These are phyloP conservation scores for Panicum miliaceum DNA, from an alignment of 176 grass and related monocot species.

Conservation along the genomic window DNA sequence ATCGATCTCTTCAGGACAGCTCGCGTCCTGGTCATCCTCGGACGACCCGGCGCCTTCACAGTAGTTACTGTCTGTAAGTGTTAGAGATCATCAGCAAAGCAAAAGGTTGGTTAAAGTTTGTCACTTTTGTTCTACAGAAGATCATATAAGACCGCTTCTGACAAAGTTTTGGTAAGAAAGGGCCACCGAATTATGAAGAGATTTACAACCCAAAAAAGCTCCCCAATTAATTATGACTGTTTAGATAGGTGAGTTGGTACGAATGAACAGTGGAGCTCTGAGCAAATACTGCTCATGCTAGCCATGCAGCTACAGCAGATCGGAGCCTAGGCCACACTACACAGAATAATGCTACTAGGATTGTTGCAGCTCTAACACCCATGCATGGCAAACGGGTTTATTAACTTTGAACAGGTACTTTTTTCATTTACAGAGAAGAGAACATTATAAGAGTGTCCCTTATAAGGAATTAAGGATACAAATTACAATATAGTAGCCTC, in stretches of 20 bases:
- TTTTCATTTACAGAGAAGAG: neutral
- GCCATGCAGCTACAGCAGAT: neutral
- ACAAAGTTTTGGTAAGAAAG: neutral
- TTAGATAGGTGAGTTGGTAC: conserved; percentile 9
- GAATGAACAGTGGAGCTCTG: neutral
- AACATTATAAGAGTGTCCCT: neutral
- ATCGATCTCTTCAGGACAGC: conserved; percentile 61
- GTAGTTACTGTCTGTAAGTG: conserved; percentile 55
- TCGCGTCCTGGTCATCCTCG: conserved; percentile 77
- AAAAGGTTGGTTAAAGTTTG: neutral
- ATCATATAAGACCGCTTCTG: neutral
- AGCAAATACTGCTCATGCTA: neutral
- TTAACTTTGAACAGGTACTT: neutral
- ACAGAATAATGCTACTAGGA: neutral
- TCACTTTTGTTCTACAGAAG: neutral
- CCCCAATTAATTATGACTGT: conserved; percentile 2
- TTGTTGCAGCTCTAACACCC: neutral
- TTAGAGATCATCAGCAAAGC: neutral
- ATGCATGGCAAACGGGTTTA: neutral
- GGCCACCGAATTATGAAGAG: conserved; percentile 1
- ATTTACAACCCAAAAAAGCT: neutral
- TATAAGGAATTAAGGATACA: too few relatives aligned
- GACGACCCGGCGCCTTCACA: conserved; percentile 61
- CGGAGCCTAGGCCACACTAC: conserved; percentile 13
- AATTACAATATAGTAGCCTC: neutral